A percentile compares a stretch with the other conserved stretches of the same genome.
Conservation (phyloP, 2,329 filamentous ascomycete genomes). For the Trichoderma oligosporum region DNA sequence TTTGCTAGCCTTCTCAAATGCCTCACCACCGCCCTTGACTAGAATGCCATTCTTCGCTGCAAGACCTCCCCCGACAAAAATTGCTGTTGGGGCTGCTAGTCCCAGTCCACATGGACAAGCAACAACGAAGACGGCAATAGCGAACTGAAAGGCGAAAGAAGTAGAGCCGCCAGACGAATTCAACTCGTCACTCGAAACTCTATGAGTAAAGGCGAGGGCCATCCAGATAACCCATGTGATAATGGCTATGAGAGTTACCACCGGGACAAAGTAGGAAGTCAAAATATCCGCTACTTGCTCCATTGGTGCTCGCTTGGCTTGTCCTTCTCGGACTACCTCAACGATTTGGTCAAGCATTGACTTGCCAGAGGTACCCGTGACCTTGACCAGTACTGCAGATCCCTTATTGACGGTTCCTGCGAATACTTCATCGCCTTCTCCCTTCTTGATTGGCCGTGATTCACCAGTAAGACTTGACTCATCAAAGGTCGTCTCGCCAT, state of each 20-base stretch:
- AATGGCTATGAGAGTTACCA: conserved; percentile 66
- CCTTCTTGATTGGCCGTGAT: conserved; percentile 63
- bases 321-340: conserved; percentile 70
- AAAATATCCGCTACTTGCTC: conserved; percentile 70
- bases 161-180: conserved; percentile 61
- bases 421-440: conserved; percentile 60
- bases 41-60: conserved; percentile 77
- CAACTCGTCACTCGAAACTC: conserved; percentile 54
- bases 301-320: conserved; percentile 70
- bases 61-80: conserved; percentile 77
- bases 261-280: conserved; percentile 73
- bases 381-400: conserved; percentile 55
- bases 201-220: conserved; percentile 55
- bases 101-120: conserved; percentile 82
- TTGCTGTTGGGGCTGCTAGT: conserved; percentile 78
- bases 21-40: conserved; percentile 79
- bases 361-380: conserved; percentile 61
- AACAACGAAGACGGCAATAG: conserved; percentile 82
- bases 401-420: conserved; percentile 73
- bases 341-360: conserved; percentile 82
- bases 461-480: conserved; percentile 88
- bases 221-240: conserved; percentile 71
- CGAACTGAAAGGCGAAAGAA: conserved; percentile 74
- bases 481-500: conserved; percentile 68
- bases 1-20: conserved; percentile 77